A percentile compares a stretch with the other conserved stretches of the same genome.
phyloP scores from a whole-genome alignment of 495 filamentous ascomycete species.

The Copromyces sp. region DNA sequence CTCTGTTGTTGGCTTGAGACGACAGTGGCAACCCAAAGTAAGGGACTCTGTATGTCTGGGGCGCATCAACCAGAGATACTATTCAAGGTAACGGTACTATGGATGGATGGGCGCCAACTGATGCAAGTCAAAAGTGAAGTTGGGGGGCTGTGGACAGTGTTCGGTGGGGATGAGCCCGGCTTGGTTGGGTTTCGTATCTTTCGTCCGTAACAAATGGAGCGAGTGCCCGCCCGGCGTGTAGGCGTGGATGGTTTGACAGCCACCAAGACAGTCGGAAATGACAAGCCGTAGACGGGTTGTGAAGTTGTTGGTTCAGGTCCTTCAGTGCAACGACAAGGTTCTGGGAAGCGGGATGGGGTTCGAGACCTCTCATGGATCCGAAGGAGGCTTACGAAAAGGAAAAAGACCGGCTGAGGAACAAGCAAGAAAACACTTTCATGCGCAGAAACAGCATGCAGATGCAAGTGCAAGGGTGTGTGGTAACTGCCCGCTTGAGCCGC shows the following conservation, averaged over 20 bases:
- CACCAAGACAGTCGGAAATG: neutral
- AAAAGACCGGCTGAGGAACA: neutral
- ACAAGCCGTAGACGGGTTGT: neutral
- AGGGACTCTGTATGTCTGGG: neutral
- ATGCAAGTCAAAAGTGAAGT: neutral
- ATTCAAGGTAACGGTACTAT: neutral
- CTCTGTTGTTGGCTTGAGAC: neutral
- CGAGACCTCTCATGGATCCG: neutral
- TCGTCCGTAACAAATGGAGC: neutral
- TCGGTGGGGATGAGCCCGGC: neutral
- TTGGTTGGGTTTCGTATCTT: neutral
- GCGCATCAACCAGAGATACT: neutral
- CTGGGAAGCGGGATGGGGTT: neutral
- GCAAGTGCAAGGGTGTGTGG: neutral
- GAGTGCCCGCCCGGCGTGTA: neutral
- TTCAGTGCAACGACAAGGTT: neutral
- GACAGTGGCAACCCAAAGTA: neutral
- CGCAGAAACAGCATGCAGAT: neutral
- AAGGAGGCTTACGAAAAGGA: neutral
- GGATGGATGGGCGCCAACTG: neutral
- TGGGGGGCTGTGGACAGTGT: neutral
- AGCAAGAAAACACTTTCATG: neutral
- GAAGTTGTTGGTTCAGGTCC: neutral
- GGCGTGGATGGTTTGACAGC: neutral
- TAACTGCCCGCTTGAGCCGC: neutral